Percentiles rank a stretch among this genome's conserved stretches.
phyloP scores from a whole-genome alignment of 352 stramenopile species.

The Globisporangium takayamanum region DNA sequence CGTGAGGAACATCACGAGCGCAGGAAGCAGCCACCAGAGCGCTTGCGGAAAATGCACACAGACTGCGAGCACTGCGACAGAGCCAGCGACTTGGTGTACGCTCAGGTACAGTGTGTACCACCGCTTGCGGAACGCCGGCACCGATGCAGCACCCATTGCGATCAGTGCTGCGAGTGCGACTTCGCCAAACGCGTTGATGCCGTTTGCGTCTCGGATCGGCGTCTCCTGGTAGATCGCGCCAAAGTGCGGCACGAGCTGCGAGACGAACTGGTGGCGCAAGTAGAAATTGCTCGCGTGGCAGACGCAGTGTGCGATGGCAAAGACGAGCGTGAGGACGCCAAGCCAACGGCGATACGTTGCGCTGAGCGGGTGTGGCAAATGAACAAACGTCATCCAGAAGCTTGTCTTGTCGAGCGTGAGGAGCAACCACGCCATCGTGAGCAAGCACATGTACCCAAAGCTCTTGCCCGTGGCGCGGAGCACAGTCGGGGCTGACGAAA shows the following conservation, averaged over 20 bases:
- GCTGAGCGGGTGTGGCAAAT: slow-evolving; percentile 10
- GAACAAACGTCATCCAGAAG: slow-evolving; percentile 23
- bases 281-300: slow-evolving; percentile 20
- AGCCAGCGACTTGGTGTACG: slow-evolving; percentile 2
- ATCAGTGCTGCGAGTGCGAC: slow-evolving; percentile 20
- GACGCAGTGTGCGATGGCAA: slow-evolving; percentile 15
- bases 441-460: slow-evolving; percentile 24
- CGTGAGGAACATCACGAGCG: slow-evolving; percentile 20
- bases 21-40: slow-evolving; percentile 23
- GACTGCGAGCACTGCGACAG: slow-evolving; percentile 12
- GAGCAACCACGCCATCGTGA: slow-evolving; percentile 21
- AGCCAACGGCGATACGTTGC: slow-evolving; percentile 28
- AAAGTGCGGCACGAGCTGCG: slow-evolving; percentile 21
- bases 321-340: slow-evolving; percentile 6
- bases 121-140: slow-evolving; percentile 13
- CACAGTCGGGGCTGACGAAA: slow-evolving; percentile 10
- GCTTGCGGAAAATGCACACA: slow-evolving; percentile 20
- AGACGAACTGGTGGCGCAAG: slow-evolving; percentile 8
- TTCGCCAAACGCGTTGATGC: slow-evolving; percentile 19
- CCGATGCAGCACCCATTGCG: slow-evolving; percentile 15
- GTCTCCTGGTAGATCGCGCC: slow-evolving; percentile 15
- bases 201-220: slow-evolving; percentile 8
- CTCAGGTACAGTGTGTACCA: slow-evolving; percentile 20
- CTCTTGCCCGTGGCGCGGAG: slow-evolving; percentile 16
- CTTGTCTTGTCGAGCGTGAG: slow-evolving; percentile 12